Base-by-base conservation (phyloP, 257 asterid genomes). In the Lycium ferocissimum region DNA sequence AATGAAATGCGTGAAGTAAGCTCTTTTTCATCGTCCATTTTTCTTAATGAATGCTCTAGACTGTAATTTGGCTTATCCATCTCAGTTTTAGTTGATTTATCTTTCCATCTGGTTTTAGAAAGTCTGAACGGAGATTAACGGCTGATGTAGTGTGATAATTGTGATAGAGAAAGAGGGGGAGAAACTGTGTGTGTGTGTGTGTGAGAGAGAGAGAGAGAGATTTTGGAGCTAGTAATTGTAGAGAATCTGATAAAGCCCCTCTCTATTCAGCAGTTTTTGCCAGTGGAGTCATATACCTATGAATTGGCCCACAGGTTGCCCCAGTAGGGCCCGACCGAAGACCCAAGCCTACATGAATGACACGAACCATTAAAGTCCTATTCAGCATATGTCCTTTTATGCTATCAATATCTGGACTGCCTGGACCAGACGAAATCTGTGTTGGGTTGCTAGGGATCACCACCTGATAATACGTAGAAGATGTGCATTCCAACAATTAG, bases 1-100 rank as follows among this genome's bases (percentile, higher is more conserved):
- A 93, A 91, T 81, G 86, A 89, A 89, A 95, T 97, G 99, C 99
- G 98, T 65, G 93, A 92, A 89, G 99, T 97, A 86, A 95, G 96
- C 85, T 84, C 75, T 73, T 51, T 90, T 81, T 63, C 62, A 54
- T n/a, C 43, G 37, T 18, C 47, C 75, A 62, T 57, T 47, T 75
- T 81, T 70, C 43, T 10, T 67, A 63, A 72, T 15, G 69, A 40
- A 67, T 72, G 62, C 51, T 85, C 79, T 58, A 49, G 26, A 66
- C 33, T 51, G 59, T 80, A 49, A 45, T 26, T 66, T 79, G 72
- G 12, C 78, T 17, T 56, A 15, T 49, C 40, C 57, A 22, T 78
- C 62, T 47, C 33, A 17, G 53, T 33, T 54, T 33, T 82, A 62
- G 80, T 67, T 82, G 85, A 13, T 66, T 80, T 66, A 49, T 81